Evolutionary conservation across 306 rosid species (phyloP).

Genomic region (Astragalus membranaceus): DNA sequence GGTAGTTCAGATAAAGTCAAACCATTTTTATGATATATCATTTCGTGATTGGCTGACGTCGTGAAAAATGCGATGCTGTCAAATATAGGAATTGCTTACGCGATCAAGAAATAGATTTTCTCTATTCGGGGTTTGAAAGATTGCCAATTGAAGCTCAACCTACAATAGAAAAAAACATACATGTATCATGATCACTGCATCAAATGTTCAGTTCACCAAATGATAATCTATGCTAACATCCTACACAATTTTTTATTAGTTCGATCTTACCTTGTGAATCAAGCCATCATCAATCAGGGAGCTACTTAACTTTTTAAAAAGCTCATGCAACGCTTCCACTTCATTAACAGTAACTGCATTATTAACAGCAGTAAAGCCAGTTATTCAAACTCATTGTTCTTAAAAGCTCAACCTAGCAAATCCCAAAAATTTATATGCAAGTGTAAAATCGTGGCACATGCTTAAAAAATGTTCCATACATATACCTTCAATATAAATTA

Average conservation of each 20-base stretch:
- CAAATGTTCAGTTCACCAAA: background rate
- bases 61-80: background rate
- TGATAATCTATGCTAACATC: background rate
- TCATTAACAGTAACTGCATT: constrained; percentile 62
- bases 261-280: constrained; percentile 71
- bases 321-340: constrained; percentile 70
- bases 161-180: constrained; percentile 17
- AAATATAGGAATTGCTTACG: constrained; percentile 34
- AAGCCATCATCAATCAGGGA: constrained; percentile 63
- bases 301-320: constrained; percentile 72
- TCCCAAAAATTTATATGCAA: background rate
- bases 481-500: too few relatives aligned
- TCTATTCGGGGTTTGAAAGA: constrained; percentile 42
- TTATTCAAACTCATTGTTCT: background rate
- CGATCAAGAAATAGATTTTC: constrained; percentile 71
- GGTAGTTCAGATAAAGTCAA: too few relatives aligned
- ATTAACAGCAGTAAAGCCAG: background rate
- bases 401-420: background rate
- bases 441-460: too few relatives aligned
- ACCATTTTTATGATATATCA: too few relatives aligned
- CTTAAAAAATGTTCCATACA: too few relatives aligned
- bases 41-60: too few relatives aligned
- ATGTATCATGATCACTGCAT: background rate
- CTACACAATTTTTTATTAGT: background rate
- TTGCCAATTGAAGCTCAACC: constrained; percentile 83